phyloP scores from a whole-genome alignment of 2,329 filamentous ascomycete species.

The Trichophyton simii region DNA sequence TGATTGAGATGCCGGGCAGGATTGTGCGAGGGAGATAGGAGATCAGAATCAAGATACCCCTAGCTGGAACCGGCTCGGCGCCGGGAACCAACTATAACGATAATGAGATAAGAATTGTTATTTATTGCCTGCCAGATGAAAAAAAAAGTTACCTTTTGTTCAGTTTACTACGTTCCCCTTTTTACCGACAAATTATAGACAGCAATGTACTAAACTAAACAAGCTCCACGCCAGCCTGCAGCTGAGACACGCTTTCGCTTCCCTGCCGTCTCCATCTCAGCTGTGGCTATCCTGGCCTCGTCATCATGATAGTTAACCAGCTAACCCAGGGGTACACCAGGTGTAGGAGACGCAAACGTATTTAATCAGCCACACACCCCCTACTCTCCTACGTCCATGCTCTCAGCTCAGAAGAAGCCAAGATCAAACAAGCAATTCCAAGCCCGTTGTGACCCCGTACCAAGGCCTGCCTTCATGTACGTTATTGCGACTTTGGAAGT shows the following conservation, averaged over 20 bases:
- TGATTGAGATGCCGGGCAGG: neutral
- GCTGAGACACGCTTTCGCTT: neutral
- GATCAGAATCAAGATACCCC: constrained; percentile 1
- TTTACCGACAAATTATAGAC: too few species aligned
- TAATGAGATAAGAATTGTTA: constrained; percentile 4
- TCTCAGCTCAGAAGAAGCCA: neutral
- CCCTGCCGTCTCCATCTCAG: neutral
- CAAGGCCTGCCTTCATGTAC: neutral
- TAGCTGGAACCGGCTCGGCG: neutral
- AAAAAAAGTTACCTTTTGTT: neutral
- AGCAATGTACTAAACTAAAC: too few species aligned
- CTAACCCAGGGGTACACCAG: neutral
- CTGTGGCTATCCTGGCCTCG: neutral
- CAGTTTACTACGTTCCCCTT: neutral
- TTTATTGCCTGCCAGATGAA: neutral
- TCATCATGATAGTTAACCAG: neutral
- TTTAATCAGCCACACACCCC: neutral
- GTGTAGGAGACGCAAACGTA: neutral
- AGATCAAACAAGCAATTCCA: neutral
- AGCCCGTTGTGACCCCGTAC: neutral
- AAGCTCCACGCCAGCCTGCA: neutral
- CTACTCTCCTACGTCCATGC: neutral
- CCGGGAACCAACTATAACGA: neutral
- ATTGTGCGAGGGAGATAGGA: neutral
- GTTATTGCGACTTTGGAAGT: neutral